A percentile compares a stretch with the other conserved stretches of the same genome.
Conservation (phyloP, 768 basidiomycete genomes). For the Lyophyllum shimeji region DNA sequence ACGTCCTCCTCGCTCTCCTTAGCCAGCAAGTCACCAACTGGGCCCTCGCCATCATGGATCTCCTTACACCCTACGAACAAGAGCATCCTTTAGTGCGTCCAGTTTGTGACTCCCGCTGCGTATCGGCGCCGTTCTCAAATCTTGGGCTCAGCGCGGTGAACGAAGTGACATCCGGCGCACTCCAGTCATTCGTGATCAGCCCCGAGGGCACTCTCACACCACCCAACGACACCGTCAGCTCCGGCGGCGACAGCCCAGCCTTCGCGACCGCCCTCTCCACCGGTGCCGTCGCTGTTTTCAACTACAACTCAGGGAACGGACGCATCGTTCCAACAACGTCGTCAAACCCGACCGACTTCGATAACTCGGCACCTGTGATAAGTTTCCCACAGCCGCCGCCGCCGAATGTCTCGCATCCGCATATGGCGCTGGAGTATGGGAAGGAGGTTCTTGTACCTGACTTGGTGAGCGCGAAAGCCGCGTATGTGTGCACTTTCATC, state of each 20-base stretch:
- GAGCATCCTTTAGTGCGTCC: slow-evolving; percentile 55
- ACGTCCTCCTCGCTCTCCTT: slow-evolving; percentile 46
- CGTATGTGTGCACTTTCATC: not conserved
- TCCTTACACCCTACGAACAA: slow-evolving; percentile 52
- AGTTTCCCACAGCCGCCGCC: slow-evolving; percentile 47
- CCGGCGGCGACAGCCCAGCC: slow-evolving; percentile 53
- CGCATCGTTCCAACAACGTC: slow-evolving; percentile 47
- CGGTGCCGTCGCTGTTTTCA: slow-evolving; percentile 59
- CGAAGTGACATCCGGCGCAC: slow-evolving; percentile 43
- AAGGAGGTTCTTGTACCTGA: slow-evolving; percentile 60
- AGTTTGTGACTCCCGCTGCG: not conserved
- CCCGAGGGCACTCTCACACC: slow-evolving; percentile 42
- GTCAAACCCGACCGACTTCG: slow-evolving; percentile 32
- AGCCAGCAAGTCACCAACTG: slow-evolving; percentile 47
- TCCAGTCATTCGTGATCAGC: slow-evolving; percentile 60
- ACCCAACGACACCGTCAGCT: slow-evolving; percentile 42
- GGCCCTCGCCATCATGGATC: slow-evolving; percentile 62
- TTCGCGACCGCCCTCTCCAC: slow-evolving; percentile 50
- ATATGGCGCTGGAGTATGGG: slow-evolving; percentile 56
- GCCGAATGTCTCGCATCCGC: slow-evolving; percentile 54
- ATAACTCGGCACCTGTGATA: slow-evolving; percentile 39
- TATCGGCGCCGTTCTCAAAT: not conserved
- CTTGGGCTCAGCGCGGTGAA: slow-evolving; percentile 53
- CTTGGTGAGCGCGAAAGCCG: slow-evolving; percentile 35
- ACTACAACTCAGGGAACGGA: slow-evolving; percentile 58